These are phyloP conservation scores for Geranomyces michiganensis DNA, from an alignment of 192 early-diverging fungal species.

Conservation along the genomic window DNA sequence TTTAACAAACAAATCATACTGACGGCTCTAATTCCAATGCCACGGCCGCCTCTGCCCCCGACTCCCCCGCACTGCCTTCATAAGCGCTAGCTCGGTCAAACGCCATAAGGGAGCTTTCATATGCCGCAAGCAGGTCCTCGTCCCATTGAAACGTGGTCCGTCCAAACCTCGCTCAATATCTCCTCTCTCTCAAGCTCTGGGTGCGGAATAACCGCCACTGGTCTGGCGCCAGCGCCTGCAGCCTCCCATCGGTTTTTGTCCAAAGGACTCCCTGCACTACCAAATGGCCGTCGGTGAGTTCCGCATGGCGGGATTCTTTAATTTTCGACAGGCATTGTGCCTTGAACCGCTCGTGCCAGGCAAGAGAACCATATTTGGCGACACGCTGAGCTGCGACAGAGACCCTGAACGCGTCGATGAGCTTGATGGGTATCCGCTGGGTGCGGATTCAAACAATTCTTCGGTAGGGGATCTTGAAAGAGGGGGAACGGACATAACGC, in stretches of 20 bases:
- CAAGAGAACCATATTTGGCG: constrained; percentile 1
- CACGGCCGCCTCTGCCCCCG: background rate
- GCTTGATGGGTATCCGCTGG: no score
- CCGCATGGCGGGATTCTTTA: constrained; percentile 1
- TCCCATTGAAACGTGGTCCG: background rate
- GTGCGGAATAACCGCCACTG: constrained; percentile 3
- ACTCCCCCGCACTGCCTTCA: background rate
- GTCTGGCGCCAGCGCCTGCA: background rate
- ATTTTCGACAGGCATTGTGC: background rate
- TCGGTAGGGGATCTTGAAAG: no score
- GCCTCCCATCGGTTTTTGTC: constrained; percentile 1
- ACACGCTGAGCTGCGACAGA: background rate
- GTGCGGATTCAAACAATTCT: no score
- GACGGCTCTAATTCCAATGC: background rate
- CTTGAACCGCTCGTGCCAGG: background rate
- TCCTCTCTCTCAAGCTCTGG: constrained; percentile 6
- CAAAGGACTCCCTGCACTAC: background rate
- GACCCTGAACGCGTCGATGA: no score
- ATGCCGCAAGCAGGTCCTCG: background rate
- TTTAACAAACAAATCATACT: background rate
- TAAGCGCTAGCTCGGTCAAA: background rate
- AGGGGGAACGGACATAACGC: no score
- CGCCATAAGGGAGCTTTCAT: background rate
- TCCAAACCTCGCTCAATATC: background rate
- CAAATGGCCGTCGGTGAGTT: background rate